phyloP scores from a whole-genome alignment of 208 protist genomes.

The Leishmania mexicana region DNA sequence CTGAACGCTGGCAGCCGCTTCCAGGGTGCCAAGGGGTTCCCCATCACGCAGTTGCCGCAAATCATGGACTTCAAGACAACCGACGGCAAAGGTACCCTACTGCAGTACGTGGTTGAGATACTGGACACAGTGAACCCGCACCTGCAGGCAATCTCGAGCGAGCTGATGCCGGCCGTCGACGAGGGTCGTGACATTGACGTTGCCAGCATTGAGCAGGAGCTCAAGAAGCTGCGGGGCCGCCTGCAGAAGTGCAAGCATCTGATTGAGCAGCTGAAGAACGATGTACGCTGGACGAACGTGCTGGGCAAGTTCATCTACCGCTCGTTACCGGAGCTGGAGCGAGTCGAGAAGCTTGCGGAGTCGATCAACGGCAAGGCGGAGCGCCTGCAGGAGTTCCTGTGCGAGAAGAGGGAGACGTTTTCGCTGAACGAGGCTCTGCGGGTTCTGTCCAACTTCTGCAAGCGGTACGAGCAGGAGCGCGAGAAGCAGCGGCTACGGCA shows the following conservation, averaged over 20 bases:
- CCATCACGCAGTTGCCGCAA: slow-evolving; percentile 67
- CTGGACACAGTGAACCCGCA: slow-evolving; percentile 39
- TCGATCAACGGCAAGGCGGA: slow-evolving; percentile 50
- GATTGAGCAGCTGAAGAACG: slow-evolving; percentile 49
- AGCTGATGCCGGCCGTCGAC: slow-evolving; percentile 66
- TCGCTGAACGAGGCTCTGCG: slow-evolving; percentile 63
- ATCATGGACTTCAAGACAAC: slow-evolving; percentile 75
- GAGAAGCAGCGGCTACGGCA: slow-evolving; percentile 32
- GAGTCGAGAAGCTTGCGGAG: slow-evolving; percentile 48
- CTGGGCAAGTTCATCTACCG: slow-evolving; percentile 68
- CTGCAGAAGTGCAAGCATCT: slow-evolving; percentile 56
- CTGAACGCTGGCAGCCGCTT: slow-evolving; percentile 79
- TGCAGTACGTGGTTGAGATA: slow-evolving; percentile 57
- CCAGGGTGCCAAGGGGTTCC: slow-evolving; percentile 75
- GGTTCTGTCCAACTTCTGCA: slow-evolving; percentile 58
- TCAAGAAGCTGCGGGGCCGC: slow-evolving; percentile 42
- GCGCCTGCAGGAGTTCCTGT: slow-evolving; percentile 52
- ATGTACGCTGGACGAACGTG: slow-evolving; percentile 56
- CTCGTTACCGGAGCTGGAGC: slow-evolving; percentile 46
- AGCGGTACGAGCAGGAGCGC: slow-evolving; percentile 56
- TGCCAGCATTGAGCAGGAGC: slow-evolving; percentile 51
- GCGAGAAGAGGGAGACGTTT: slow-evolving; percentile 53
- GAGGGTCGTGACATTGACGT: slow-evolving; percentile 59
- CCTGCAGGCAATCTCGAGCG: slow-evolving; percentile 43
- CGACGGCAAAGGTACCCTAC: slow-evolving; percentile 61